phyloP scores from a whole-genome alignment of 768 basidiomycete genomes.

The Exidia glandulosa region DNA sequence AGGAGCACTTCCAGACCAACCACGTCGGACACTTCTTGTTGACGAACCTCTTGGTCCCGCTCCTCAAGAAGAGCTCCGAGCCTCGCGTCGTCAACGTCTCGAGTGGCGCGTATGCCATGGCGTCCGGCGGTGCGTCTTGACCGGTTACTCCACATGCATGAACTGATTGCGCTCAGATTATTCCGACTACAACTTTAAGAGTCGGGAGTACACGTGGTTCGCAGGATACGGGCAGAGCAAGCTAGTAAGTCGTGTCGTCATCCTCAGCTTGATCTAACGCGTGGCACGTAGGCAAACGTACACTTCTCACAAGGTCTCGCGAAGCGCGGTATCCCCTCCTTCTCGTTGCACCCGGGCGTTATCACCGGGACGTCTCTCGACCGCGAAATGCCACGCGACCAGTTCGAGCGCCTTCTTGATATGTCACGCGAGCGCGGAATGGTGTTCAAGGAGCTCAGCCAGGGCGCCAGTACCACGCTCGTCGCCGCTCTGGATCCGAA shows the following conservation, averaged over 20 bases:
- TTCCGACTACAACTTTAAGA: neutral
- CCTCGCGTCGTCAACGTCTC: neutral
- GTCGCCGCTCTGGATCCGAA: neutral
- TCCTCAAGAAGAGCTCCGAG: neutral
- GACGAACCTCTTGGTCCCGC: neutral
- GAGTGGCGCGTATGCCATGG: neutral
- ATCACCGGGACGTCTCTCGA: neutral
- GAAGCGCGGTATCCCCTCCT: neutral
- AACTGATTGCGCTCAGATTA: neutral
- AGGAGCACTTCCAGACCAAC: neutral
- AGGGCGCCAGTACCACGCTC: neutral
- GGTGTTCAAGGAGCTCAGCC: neutral
- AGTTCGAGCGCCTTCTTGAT: neutral
- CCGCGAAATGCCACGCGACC: neutral
- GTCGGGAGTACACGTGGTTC: neutral
- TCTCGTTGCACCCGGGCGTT: neutral
- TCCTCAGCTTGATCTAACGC: neutral
- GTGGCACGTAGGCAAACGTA: neutral
- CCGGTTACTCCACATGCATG: neutral
- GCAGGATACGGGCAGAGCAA: neutral
- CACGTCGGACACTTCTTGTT: neutral
- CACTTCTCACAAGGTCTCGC: neutral
- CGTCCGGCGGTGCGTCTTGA: neutral
- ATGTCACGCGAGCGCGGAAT: neutral
- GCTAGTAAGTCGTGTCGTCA: neutral